Evolutionary conservation across 441 rosid genomes (phyloP).

Genomic region (Corymbia calophylla): DNA sequence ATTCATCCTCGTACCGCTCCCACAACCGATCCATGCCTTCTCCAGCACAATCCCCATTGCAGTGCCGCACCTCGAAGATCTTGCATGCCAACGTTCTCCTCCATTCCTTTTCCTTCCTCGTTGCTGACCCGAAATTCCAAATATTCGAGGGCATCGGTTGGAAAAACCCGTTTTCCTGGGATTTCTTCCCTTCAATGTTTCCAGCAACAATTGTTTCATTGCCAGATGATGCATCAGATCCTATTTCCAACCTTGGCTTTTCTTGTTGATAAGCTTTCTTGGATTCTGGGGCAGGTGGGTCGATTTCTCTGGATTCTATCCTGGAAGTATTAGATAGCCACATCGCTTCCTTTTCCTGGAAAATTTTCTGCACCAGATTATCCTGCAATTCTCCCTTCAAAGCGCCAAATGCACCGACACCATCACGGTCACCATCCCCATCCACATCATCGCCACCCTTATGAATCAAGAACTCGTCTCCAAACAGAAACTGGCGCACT

Average conservation of each 20-base stretch:
- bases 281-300: background rate
- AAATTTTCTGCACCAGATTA: background rate
- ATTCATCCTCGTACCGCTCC: slow-evolving; percentile 3
- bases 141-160: background rate
- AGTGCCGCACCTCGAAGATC: slow-evolving; percentile 4
- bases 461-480: background rate
- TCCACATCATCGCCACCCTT: background rate
- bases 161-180: background rate
- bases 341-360: background rate
- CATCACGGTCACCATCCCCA: background rate
- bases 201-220: background rate
- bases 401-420: background rate
- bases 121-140: background rate
- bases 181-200: background rate
- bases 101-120: slow-evolving; percentile 11
- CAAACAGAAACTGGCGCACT: background rate
- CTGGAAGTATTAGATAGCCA: background rate
- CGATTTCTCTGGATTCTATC: background rate
- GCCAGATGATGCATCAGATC: background rate
- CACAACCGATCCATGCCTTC: slow-evolving; percentile 8
- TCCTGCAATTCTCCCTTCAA: background rate
- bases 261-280: background rate
- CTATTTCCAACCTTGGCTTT: background rate
- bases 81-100: slow-evolving; percentile 6
- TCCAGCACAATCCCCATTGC: background rate